Conservation (phyloP, 371 early-diverging fungal species). For the Apophysomyces variabilis region DNA sequence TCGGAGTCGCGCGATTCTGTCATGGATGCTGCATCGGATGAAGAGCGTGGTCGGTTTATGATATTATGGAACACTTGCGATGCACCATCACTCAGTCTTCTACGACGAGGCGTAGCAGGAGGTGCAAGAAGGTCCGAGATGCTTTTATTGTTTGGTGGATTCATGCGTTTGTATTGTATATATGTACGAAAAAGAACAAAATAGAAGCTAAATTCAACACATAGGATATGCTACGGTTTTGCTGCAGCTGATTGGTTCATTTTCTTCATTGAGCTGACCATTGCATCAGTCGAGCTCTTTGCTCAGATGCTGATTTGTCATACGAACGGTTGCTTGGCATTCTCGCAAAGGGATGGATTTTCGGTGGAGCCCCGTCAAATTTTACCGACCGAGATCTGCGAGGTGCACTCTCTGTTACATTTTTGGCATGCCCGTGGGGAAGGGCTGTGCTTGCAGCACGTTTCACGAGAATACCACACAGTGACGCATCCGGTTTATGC, state of each 20-base stretch:
- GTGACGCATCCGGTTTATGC: neutral
- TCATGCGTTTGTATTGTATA: neutral
- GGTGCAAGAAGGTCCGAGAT: neutral
- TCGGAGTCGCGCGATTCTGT: neutral
- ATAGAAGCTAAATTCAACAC: neutral
- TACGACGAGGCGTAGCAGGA: conserved; percentile 2
- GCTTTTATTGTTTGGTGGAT: neutral
- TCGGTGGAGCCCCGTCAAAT: conserved; percentile 10
- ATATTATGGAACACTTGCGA: conserved; percentile 3
- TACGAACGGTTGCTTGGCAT: neutral
- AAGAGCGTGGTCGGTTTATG: conserved; percentile 13
- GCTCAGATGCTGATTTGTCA: neutral
- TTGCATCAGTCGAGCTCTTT: neutral
- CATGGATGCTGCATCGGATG: conserved; percentile 10
- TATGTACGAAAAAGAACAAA: neutral
- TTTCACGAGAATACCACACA: conserved; percentile 1
- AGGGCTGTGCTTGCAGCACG: neutral
- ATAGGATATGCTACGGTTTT: no score
- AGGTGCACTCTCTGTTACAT: neutral
- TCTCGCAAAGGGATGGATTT: neutral
- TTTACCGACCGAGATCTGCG: conserved; percentile 15
- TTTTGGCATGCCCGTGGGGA: neutral
- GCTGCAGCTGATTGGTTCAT: neutral
- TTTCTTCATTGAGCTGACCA: neutral
- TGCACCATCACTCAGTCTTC: neutral